Evolutionary conservation across 2,329 filamentous ascomycete species (phyloP).

Genomic region (Leptographium flavum): DNA sequence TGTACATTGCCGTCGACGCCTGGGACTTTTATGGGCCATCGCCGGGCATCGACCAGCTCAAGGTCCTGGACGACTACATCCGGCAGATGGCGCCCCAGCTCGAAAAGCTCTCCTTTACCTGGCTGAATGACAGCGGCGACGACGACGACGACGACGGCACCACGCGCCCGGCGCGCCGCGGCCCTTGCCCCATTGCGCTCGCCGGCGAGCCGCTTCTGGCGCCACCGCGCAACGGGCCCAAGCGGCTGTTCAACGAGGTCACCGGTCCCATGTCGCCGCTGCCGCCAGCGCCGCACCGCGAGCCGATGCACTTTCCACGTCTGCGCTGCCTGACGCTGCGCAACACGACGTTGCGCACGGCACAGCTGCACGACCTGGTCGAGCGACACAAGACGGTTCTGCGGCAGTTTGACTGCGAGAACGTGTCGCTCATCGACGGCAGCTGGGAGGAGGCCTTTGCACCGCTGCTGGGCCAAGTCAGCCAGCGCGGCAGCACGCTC

Average conservation of each 20-base stretch:
- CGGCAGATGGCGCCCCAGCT: constrained; percentile 51
- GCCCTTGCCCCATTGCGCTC: constrained; percentile 59
- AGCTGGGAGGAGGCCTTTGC: constrained; percentile 75
- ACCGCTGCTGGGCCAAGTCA: constrained; percentile 42
- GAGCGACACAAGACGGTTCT: constrained; percentile 51
- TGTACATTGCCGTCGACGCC: constrained; percentile 58
- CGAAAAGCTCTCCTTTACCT: constrained; percentile 61
- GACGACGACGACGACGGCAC: background rate
- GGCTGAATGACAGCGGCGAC: constrained; percentile 29
- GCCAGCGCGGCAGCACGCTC: constrained; percentile 22
- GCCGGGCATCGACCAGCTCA: constrained; percentile 55
- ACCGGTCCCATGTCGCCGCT: constrained; percentile 51
- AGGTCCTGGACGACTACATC: constrained; percentile 71
- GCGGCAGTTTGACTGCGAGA: constrained; percentile 67
- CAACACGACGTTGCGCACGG: constrained; percentile 57
- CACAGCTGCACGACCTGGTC: constrained; percentile 58
- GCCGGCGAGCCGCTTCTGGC: constrained; percentile 56
- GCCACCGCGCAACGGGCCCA: constrained; percentile 34
- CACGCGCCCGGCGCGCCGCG: constrained; percentile 33
- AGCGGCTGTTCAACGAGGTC: constrained; percentile 50
- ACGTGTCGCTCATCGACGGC: constrained; percentile 54
- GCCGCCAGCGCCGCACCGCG: constrained; percentile 31
- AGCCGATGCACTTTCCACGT: constrained; percentile 50
- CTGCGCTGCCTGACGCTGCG: constrained; percentile 56
- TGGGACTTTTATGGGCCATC: constrained; percentile 48